phyloP scores from a whole-genome alignment of 208 protist species.

The Endotrypanum monterogeii region DNA sequence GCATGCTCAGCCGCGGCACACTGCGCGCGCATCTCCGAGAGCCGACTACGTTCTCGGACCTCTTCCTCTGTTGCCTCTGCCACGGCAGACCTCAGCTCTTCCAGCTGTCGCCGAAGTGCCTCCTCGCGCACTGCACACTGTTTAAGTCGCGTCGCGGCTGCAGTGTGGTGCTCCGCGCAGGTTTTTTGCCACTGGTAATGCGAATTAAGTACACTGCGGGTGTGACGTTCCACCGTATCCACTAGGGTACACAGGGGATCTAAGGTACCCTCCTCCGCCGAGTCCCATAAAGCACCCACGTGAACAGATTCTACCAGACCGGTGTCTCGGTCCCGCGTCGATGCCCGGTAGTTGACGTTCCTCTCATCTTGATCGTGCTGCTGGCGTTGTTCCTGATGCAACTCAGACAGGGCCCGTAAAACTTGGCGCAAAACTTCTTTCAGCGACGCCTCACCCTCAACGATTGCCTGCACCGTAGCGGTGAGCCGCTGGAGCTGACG shows the following conservation, averaged over 20 bases:
- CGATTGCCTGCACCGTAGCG: constrained; percentile 15
- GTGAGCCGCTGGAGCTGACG: constrained; percentile 6
- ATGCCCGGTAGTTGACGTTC: not conserved
- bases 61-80: not conserved
- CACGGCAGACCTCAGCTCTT: not conserved
- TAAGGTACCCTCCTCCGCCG: not conserved
- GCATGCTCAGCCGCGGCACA: constrained; percentile 7
- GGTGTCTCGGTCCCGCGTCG: not conserved
- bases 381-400: constrained; percentile 4
- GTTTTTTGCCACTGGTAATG: not conserved
- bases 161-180: not conserved
- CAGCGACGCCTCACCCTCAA: constrained; percentile 24
- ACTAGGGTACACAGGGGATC: not conserved
- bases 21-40: constrained; percentile 5
- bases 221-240: constrained; percentile 8
- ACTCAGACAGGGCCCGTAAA: not conserved
- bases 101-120: not conserved
- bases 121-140: not conserved
- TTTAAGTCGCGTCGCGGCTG: not conserved
- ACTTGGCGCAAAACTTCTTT: constrained; percentile 12
- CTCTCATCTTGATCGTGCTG: not conserved
- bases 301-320: not conserved
- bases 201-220: not conserved
- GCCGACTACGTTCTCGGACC: not conserved
- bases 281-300: not conserved